Conservation (phyloP, 176 grass and related monocot species). For the Ananas comosus region DNA sequence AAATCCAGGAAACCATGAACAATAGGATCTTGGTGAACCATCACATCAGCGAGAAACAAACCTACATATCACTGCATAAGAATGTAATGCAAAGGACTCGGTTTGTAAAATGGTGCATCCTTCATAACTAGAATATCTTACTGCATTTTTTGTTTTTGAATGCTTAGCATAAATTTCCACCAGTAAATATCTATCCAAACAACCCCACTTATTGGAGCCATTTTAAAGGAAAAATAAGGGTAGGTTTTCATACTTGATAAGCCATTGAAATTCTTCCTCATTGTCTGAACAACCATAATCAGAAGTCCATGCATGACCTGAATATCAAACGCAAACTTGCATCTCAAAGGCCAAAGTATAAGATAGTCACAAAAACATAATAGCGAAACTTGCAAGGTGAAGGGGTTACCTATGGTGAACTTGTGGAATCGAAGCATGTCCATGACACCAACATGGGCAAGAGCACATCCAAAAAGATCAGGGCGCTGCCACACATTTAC, state of each 20-base stretch:
- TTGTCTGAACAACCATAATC: slow-evolving; percentile 92
- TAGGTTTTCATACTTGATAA: slow-evolving; percentile 63
- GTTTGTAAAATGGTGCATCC: too few species aligned
- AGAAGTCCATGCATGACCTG: slow-evolving; percentile 96
- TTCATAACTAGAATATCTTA: too few species aligned
- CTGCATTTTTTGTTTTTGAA: too few species aligned
- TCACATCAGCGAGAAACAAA: neutral
- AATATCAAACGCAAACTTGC: slow-evolving; percentile 21
- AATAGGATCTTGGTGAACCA: neutral
- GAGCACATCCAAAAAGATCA: slow-evolving; percentile 90
- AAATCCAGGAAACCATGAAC: too few species aligned
- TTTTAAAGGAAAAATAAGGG: neutral
- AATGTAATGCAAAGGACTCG: too few species aligned
- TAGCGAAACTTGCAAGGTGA: neutral
- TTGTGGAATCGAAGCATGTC: slow-evolving; percentile 99
- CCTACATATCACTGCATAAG: too few species aligned
- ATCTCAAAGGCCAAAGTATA: slow-evolving; percentile 12
- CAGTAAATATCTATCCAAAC: neutral
- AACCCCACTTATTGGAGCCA: neutral
- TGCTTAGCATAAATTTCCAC: neutral
- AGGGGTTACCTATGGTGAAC: slow-evolving; percentile 73
- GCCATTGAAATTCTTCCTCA: slow-evolving; percentile 75
- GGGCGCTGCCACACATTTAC: slow-evolving; percentile 44
- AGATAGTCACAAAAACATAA: slow-evolving; percentile 11
- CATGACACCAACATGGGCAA: slow-evolving; percentile 96